These are phyloP conservation scores for Cucurbita pepo DNA, from an alignment of 306 rosid genomes.

Conservation along the genomic window DNA sequence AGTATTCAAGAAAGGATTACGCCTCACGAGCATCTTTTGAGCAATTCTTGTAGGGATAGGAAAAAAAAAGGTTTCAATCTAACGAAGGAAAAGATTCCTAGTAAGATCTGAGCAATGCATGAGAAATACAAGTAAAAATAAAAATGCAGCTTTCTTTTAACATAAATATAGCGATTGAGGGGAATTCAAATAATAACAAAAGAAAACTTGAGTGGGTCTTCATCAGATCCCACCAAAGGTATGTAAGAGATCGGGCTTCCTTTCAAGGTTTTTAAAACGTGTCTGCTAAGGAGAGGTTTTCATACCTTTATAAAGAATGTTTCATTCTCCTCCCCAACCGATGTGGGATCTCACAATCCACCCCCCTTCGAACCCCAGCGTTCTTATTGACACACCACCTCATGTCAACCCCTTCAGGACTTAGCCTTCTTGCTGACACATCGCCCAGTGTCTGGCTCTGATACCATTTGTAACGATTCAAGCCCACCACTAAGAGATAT, in stretches of 20 bases:
- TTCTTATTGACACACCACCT: too few relatives aligned
- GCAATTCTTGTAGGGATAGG: neutral
- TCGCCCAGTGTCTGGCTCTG: too few relatives aligned
- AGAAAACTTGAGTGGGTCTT: neutral
- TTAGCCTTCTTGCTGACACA: too few relatives aligned
- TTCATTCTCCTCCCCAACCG: too few relatives aligned
- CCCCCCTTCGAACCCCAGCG: too few relatives aligned
- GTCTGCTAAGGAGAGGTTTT: too few relatives aligned
- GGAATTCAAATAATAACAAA: neutral
- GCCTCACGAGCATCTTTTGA: neutral
- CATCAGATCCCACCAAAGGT: neutral
- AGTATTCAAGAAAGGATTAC: neutral
- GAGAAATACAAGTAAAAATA: neutral
- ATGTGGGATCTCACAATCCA: too few relatives aligned
- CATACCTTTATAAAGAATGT: too few relatives aligned
- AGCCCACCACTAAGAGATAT: too few relatives aligned
- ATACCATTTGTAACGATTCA: too few relatives aligned
- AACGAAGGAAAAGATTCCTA: neutral
- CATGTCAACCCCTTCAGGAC: too few relatives aligned
- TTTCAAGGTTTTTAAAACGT: too few relatives aligned
- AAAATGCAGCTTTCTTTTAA: neutral
- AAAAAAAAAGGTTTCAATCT: neutral
- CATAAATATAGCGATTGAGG: neutral
- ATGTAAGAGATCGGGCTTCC: neutral
- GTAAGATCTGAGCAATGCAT: neutral